Conservation (phyloP, 768 basidiomycete genomes). For the Trametes meyenii region DNA sequence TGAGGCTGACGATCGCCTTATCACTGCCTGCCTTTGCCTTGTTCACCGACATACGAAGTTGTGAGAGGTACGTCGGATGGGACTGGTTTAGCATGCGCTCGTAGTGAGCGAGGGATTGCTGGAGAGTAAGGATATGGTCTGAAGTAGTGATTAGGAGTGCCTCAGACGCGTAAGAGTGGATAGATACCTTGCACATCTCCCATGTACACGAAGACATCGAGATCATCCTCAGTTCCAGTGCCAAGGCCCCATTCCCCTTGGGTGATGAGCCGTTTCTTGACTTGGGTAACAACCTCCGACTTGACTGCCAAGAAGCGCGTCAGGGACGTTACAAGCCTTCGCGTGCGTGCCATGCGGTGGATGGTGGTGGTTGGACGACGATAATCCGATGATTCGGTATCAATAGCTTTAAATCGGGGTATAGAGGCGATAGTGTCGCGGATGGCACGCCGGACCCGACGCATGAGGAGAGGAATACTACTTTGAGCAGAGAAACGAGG, state of each 20-base stretch:
- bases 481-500: constrained; percentile 17
- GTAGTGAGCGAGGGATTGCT: constrained; percentile 82
- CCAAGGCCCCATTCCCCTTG: constrained; percentile 38
- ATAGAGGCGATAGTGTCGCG: constrained; percentile 12
- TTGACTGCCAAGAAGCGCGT: constrained; percentile 78
- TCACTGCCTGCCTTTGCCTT: constrained; percentile 65
- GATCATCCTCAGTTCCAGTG: constrained; percentile 47
- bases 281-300: constrained; percentile 77
- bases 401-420: constrained; percentile 19
- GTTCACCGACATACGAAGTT: constrained; percentile 65
- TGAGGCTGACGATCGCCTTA: constrained; percentile 65
- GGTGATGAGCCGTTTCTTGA: constrained; percentile 71
- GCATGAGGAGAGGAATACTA: constrained; percentile 16
- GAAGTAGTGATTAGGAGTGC: neutral
- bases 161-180: neutral
- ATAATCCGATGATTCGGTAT: constrained; percentile 7
- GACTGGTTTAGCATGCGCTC: constrained; percentile 88
- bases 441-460: constrained; percentile 13
- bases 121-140: constrained; percentile 92
- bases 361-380: constrained; percentile 50
- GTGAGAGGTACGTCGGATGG: constrained; percentile 82
- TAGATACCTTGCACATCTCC: constrained; percentile 86
- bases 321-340: constrained; percentile 78
- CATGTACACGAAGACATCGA: constrained; percentile 83
- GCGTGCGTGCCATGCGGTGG: constrained; percentile 76